These are phyloP conservation scores for Porphyra umbilicalis DNA, from an alignment of 31 red algal genomes.

Conservation along the genomic window DNA sequence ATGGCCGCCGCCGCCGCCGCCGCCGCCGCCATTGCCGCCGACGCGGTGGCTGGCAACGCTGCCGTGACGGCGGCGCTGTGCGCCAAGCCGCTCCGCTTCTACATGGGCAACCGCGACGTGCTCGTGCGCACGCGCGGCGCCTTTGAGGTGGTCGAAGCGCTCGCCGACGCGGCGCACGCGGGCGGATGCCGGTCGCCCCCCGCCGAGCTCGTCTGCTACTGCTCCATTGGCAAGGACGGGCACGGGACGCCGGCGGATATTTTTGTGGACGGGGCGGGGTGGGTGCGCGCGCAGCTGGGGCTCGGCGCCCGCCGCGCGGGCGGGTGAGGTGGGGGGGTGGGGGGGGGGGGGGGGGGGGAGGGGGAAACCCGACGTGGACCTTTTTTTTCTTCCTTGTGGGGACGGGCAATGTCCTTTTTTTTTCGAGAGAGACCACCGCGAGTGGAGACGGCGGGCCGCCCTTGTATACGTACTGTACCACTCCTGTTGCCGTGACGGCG, in stretches of 20 bases:
- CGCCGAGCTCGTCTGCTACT: slow-evolving; percentile 56
- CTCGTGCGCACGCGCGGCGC: slow-evolving; percentile 44
- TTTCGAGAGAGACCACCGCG: not conserved
- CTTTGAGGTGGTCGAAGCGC: slow-evolving; percentile 38
- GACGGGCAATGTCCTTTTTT: not conserved
- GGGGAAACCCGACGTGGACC: too few species aligned
- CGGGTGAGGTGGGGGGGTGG: not conserved
- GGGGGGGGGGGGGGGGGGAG: too few species aligned
- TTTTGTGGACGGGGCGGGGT: not conserved
- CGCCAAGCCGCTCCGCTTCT: slow-evolving; percentile 29
- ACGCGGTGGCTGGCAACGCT: slow-evolving; percentile 2
- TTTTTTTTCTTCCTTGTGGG: too few species aligned
- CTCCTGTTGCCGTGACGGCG: too few species aligned
- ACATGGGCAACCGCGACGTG: slow-evolving; percentile 60
- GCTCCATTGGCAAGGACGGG: slow-evolving; percentile 5
- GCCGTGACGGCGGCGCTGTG: slow-evolving; percentile 7
- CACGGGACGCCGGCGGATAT: not conserved
- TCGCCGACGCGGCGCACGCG: slow-evolving; percentile 34
- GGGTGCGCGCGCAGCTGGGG: not conserved
- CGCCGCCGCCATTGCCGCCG: slow-evolving; percentile 14
- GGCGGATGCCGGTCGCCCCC: slow-evolving; percentile 48
- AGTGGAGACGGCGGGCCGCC: not conserved
- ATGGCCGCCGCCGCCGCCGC: not conserved
- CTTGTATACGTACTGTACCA: too few species aligned
- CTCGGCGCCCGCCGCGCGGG: not conserved